These are phyloP conservation scores for Solanum raphanifolium DNA, from an alignment of 257 asterid genomes.

Conservation along the genomic window DNA sequence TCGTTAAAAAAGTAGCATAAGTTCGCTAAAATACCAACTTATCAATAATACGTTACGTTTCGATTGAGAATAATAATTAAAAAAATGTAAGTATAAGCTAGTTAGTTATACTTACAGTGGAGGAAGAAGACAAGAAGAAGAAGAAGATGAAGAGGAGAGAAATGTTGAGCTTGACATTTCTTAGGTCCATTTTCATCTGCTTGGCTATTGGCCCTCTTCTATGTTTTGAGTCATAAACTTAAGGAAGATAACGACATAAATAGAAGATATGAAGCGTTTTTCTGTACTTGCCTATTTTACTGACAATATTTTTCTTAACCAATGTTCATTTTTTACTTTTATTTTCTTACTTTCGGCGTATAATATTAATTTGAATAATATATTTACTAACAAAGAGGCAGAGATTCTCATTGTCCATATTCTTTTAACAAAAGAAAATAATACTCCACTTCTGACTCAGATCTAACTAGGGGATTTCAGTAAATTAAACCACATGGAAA, in stretches of 20 bases:
- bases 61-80: neutral
- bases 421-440: neutral
- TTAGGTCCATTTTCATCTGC: conserved; percentile 29
- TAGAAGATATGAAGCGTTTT: conserved; percentile 11
- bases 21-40: neutral
- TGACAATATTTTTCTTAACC: neutral
- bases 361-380: neutral
- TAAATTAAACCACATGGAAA: neutral
- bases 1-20: neutral
- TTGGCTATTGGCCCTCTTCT: neutral
- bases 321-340: conserved; percentile 2
- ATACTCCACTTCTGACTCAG: neutral
- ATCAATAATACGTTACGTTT: neutral
- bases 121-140: conserved; percentile 33
- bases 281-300: neutral
- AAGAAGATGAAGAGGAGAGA: conserved; percentile 22
- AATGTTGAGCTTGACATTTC: conserved; percentile 19
- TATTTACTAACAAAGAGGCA: neutral
- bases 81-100: no score
- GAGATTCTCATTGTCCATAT: conserved; percentile 10
- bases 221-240: conserved; percentile 6
- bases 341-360: neutral
- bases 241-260: conserved; percentile 22
- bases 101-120: conserved; percentile 23
- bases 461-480: neutral